phyloP scores from a whole-genome alignment of 129 eudicot genomes.

The Artemisia tridentata region DNA sequence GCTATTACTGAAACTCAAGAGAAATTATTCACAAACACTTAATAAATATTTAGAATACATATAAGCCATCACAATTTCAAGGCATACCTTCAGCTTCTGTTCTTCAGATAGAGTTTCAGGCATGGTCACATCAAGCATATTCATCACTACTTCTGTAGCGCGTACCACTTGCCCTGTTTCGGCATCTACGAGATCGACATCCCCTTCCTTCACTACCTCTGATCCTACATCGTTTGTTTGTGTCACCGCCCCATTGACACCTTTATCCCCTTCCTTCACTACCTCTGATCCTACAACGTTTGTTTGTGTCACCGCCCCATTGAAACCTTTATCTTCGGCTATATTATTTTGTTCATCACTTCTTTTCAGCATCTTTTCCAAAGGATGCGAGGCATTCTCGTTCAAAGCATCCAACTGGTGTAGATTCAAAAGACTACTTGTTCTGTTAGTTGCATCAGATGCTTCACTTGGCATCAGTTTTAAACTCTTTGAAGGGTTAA shows the following conservation, averaged over 20 bases:
- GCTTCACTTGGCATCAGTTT: slow-evolving; percentile 37
- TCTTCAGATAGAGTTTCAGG: slow-evolving; percentile 75
- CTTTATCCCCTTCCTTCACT: slow-evolving; percentile 6
- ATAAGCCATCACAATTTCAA: neutral
- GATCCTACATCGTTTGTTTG: too few relatives aligned
- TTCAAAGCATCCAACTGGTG: slow-evolving; percentile 26
- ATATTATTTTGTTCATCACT: slow-evolving; percentile 28
- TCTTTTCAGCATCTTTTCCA: slow-evolving; percentile 28
- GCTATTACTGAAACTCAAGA: neutral
- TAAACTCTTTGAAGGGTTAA: slow-evolving; percentile 64
- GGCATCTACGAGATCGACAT: slow-evolving; percentile 31
- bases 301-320: too few relatives aligned
- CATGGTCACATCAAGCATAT: slow-evolving; percentile 81
- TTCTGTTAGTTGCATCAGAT: slow-evolving; percentile 32
- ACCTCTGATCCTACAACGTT: too few relatives aligned
- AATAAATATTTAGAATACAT: neutral
- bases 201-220: slow-evolving; percentile 21
- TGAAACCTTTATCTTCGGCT: slow-evolving; percentile 13
- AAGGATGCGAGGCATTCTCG: slow-evolving; percentile 28
- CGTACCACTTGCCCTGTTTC: slow-evolving; percentile 71
- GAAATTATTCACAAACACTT: neutral
- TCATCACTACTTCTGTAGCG: slow-evolving; percentile 73
- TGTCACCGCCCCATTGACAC: too few relatives aligned
- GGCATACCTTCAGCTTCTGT: slow-evolving; percentile 66
- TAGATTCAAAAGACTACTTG: slow-evolving; percentile 23